Percentiles rank a stretch among this genome's conserved stretches.
These are phyloP conservation scores for Anethum foeniculum DNA, from an alignment of 140 eudicot genomes.

Conservation along the genomic window DNA sequence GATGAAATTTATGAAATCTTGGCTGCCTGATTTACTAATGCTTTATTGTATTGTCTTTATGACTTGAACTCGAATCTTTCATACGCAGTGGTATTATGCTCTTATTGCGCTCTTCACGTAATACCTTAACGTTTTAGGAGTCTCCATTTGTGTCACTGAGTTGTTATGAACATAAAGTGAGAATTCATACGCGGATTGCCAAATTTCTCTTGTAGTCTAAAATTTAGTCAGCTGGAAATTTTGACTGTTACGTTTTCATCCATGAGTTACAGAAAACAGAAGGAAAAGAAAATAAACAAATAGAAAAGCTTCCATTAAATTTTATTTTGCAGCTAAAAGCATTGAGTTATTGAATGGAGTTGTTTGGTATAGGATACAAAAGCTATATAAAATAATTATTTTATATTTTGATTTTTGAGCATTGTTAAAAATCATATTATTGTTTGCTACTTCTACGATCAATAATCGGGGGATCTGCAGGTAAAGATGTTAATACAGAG, in stretches of 20 bases:
- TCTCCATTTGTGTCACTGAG: neutral
- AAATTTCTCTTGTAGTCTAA: neutral
- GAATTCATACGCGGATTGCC: neutral
- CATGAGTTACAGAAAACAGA: neutral
- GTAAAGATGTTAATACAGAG: slow-evolving; percentile 27
- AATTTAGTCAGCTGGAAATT: neutral
- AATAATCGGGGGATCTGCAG: slow-evolving; percentile 23
- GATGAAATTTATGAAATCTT: neutral
- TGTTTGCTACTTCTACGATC: neutral
- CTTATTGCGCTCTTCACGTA: neutral
- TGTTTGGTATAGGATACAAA: too few relatives aligned
- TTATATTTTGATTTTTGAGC: neutral
- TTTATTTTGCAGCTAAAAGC: neutral
- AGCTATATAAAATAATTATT: neutral
- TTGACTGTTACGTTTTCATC: neutral
- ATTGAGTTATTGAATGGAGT: neutral
- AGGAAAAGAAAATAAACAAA: neutral
- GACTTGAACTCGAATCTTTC: neutral
- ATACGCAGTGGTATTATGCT: neutral
- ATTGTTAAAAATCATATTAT: neutral
- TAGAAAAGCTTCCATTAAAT: neutral
- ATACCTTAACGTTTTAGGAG: neutral
- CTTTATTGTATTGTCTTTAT: neutral
- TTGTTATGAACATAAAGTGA: neutral
- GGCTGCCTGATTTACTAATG: neutral